phyloP scores from a whole-genome alignment of 805 yeast genomes.

The Cyberlindnera bimundalis region DNA sequence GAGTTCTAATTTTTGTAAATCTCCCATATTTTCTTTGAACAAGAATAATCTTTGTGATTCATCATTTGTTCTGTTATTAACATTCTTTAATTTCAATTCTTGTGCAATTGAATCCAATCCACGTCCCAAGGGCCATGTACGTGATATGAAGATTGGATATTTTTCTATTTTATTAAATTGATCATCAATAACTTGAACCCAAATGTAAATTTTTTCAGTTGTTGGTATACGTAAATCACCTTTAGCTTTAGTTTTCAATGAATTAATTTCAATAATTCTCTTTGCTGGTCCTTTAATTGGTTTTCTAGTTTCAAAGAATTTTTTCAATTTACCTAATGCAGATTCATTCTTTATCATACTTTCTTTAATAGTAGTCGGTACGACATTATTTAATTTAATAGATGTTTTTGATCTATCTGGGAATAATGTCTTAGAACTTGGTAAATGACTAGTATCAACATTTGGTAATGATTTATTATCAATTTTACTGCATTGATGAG shows the following conservation, averaged over 20 bases:
- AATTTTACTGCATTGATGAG: conserved; percentile 20
- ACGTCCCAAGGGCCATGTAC: conserved; percentile 29
- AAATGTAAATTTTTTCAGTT: conserved; percentile 21
- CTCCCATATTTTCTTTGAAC: conserved; percentile 18
- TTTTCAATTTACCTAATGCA: conserved; percentile 22
- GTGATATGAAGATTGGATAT: conserved; percentile 21
- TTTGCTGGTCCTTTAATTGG: conserved; percentile 16
- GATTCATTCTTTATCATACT: too few relatives aligned
- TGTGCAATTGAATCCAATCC: conserved; percentile 25
- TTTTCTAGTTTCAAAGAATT: conserved; percentile 15
- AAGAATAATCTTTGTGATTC: conserved; percentile 18
- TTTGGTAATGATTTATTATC: too few relatives aligned
- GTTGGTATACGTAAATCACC: conserved; percentile 23
- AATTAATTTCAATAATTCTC: conserved; percentile 20
- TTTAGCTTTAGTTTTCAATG: conserved; percentile 22
- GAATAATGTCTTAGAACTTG: conserved; percentile 23
- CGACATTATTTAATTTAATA: conserved; percentile 13
- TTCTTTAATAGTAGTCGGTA: too few relatives aligned
- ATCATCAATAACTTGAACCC: conserved; percentile 27
- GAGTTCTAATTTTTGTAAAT: conserved; percentile 18
- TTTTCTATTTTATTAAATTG: conserved; percentile 20
- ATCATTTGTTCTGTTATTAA: conserved; percentile 26
- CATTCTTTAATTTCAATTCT: conserved; percentile 20
- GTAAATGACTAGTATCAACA: conserved; percentile 23
- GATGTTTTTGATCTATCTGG: conserved; percentile 25